Percentiles rank a stretch among this genome's conserved stretches.
Evolutionary conservation across 805 yeast genomes (phyloP).

Genomic region (Candida succiphila): DNA sequence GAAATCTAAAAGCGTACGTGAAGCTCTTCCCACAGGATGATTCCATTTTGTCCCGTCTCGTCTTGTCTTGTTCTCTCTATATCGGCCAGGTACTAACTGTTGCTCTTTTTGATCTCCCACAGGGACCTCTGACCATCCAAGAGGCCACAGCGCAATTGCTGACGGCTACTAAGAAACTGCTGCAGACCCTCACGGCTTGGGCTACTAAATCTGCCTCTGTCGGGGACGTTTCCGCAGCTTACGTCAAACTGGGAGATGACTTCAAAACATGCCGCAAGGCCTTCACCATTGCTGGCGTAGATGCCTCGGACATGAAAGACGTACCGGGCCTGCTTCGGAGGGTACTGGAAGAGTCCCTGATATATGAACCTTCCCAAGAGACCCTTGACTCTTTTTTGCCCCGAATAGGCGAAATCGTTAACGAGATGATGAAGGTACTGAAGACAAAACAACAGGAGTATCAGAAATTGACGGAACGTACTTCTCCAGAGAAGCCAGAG

Average conservation of each 20-base stretch:
- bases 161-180: conserved; percentile 78
- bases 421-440: conserved; percentile 65
- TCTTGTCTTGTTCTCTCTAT: too few species aligned
- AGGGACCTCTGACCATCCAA: conserved; percentile 15
- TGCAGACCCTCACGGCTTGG: conserved; percentile 89
- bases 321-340: conserved; percentile 76
- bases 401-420: conserved; percentile 75
- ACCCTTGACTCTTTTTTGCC: conserved; percentile 77
- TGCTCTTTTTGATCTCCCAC: too few species aligned
- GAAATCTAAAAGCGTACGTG: too few species aligned
- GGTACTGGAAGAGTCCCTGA: conserved; percentile 77
- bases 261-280: conserved; percentile 80
- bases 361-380: conserved; percentile 77
- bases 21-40: too few species aligned
- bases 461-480: conserved; percentile 9
- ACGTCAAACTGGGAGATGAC: conserved; percentile 89
- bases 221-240: conserved; percentile 78
- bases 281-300: conserved; percentile 70
- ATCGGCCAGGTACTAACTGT: too few species aligned
- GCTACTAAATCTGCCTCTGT: conserved; percentile 74
- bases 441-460: conserved; percentile 62
- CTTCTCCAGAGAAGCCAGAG: conserved; percentile 4
- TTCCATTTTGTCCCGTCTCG: too few species aligned
- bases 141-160: conserved; percentile 47
- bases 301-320: conserved; percentile 76